Conservation (phyloP, 139 green algal species). For the Chlorella sp. region DNA sequence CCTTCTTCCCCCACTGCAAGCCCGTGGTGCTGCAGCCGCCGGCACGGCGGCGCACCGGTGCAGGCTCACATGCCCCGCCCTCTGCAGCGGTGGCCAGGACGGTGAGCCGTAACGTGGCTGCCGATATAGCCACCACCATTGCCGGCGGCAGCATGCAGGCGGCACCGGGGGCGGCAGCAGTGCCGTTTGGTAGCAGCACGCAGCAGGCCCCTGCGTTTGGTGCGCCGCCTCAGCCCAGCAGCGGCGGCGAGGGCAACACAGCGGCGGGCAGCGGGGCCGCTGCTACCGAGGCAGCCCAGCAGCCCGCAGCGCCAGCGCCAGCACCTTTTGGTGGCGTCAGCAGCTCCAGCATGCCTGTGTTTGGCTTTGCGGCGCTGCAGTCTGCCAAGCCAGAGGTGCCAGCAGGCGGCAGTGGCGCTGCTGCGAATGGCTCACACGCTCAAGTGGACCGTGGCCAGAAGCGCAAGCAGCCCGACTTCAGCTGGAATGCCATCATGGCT, state of each 20-base stretch:
- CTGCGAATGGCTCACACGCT: neutral
- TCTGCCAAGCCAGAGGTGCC: neutral
- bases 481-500: conserved; percentile 23
- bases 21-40: neutral
- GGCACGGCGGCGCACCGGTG: neutral
- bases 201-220: conserved; percentile 15
- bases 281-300: no score
- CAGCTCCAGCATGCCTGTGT: conserved; percentile 17
- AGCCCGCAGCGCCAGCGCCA: neutral
- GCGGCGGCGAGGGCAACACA: neutral
- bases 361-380: conserved; percentile 34
- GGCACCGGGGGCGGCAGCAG: neutral
- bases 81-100: neutral
- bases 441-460: neutral
- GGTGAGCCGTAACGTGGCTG: conserved; percentile 4
- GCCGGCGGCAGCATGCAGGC: conserved; percentile 18
- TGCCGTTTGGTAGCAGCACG: neutral
- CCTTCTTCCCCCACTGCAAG: conserved; percentile 42
- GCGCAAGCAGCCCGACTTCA: conserved; percentile 26
- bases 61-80: no score
- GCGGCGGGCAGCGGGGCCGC: neutral
- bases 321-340: conserved; percentile 5
- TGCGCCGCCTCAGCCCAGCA: neutral
- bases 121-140: conserved; percentile 30
- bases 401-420: neutral